Conservation (phyloP, 176 grass and related monocot species). For the Zoysia japonica region DNA sequence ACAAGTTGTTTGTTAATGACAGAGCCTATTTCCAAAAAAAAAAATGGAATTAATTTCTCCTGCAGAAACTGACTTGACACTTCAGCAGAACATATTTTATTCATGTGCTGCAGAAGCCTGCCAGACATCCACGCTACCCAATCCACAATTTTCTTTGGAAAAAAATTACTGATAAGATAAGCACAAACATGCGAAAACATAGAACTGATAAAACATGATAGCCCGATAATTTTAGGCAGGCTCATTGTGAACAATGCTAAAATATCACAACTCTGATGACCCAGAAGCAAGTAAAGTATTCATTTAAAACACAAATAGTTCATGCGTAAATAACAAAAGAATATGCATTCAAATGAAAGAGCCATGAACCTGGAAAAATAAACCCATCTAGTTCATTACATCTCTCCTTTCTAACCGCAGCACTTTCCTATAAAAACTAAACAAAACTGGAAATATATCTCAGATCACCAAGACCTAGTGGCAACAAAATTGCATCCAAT, state of each 20-base stretch:
- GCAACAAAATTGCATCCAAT: conserved; percentile 16
- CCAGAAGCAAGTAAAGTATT: background rate
- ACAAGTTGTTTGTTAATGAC: conserved; percentile 94
- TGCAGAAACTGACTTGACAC: conserved; percentile 16
- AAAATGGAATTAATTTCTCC: conserved; percentile 23
- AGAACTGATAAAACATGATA: conserved; percentile 5
- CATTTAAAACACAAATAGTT: background rate
- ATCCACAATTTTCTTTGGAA: background rate
- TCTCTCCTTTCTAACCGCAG: background rate
- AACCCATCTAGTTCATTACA: conserved; percentile 1
- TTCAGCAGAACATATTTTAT: conserved; percentile 4
- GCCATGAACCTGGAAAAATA: background rate
- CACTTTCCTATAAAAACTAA: conserved; percentile 13
- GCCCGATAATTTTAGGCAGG: conserved; percentile 1
- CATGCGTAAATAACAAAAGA: background rate
- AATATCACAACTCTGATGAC: conserved; percentile 1
- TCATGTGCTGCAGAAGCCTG: background rate
- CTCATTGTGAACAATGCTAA: background rate
- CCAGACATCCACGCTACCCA: background rate
- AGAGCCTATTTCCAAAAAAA: conserved; percentile 59
- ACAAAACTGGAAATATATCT: background rate
- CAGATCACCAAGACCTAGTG: background rate
- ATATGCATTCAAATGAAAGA: conserved; percentile 10
- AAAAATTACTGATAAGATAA: background rate
- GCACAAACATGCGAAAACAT: background rate